phyloP scores from a whole-genome alignment of 495 filamentous ascomycete species.

The Coniosporium apollinis region DNA sequence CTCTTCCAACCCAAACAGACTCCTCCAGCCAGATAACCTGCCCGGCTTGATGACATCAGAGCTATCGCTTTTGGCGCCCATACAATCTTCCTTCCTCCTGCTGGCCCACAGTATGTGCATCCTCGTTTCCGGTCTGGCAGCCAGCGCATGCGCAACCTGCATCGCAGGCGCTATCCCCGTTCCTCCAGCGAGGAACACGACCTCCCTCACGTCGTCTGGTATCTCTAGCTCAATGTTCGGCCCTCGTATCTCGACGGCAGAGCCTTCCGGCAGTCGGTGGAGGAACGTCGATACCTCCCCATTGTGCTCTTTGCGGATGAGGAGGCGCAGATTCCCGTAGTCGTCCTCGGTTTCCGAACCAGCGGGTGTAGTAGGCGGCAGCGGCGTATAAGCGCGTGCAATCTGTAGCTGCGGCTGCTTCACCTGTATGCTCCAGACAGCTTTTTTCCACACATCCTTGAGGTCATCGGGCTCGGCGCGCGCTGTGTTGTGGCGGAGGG shows the following conservation, averaged over 20 bases:
- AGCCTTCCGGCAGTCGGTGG: conserved; percentile 39
- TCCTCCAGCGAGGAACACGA: conserved; percentile 81
- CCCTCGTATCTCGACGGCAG: conserved; percentile 57
- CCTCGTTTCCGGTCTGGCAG: conserved; percentile 22
- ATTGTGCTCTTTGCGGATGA: conserved; percentile 28
- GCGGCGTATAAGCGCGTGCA: conserved; percentile 70
- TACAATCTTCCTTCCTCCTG: conserved; percentile 39
- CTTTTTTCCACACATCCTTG: conserved; percentile 33
- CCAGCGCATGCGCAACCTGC: conserved; percentile 50
- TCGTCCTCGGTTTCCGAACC: conserved; percentile 23
- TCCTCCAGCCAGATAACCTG: conserved; percentile 5
- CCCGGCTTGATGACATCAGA: background rate
- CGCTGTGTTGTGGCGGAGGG: conserved; percentile 27
- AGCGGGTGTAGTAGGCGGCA: conserved; percentile 32
- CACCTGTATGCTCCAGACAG: conserved; percentile 74
- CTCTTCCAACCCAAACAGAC: conserved; percentile 5
- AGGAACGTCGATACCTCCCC: conserved; percentile 49
- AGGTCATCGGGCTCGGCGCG: conserved; percentile 22
- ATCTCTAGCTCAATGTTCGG: conserved; percentile 55
- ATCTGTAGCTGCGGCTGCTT: conserved; percentile 91
- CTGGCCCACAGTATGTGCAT: conserved; percentile 58
- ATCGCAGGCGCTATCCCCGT: conserved; percentile 87
- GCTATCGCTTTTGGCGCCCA: conserved; percentile 27
- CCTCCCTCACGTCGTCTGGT: conserved; percentile 32
- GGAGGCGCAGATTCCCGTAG: conserved; percentile 26